Base-by-base conservation (phyloP, 805 yeast genomes). In the Lachancea thermotolerans region DNA sequence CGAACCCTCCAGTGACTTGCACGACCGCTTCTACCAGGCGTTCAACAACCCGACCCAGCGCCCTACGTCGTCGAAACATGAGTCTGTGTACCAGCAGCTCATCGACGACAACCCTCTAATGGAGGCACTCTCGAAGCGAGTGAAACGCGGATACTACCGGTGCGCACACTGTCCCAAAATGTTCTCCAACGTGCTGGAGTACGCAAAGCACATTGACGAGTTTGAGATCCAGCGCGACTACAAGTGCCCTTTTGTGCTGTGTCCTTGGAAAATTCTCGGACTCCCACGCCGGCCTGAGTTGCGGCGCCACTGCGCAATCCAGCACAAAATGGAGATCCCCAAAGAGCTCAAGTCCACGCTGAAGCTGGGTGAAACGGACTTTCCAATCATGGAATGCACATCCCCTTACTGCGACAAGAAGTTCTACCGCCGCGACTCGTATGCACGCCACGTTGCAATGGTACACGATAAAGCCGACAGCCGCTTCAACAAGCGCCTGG, bases 401-500 rank as follows among this genome's bases (percentile, higher is more conserved):
- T 53, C 60, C 37, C 53, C 57, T 3, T 55, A 56, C 41, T 79
- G 85, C 52, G 70, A 68, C 9, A 75, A 73, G 49, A 55, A 53
- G 7, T 78, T 79, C 53, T 71, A 71, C 49, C 62, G 84, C 41
- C 71, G 69, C 43, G 84, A 79, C 56, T 73, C 82, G 1, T 66
- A 72, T 45, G 69, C 66, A 36, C 67, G 84, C 50, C 85, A 79
- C 53, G 66, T 66, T 27, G 69, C 69, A 41, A 63, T 78, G 47
- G 81, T 76, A 11, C 82, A 78, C 54, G 53, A 62, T 17, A 70
- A 71, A 42, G 53, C 54, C 6, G 53, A 60, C 4, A 68, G 73
- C 16, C 50, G 75, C 16, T 72, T 71, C 54, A 72, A 72, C 50
- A 68, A 55, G 47, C 54, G 70, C 31, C 40, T 66, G 37, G 41